A percentile compares a stretch with the other conserved stretches of the same genome.
These are phyloP conservation scores for Gryganskiella cystojenkinii DNA, from an alignment of 192 early-diverging fungal species.

Conservation along the genomic window DNA sequence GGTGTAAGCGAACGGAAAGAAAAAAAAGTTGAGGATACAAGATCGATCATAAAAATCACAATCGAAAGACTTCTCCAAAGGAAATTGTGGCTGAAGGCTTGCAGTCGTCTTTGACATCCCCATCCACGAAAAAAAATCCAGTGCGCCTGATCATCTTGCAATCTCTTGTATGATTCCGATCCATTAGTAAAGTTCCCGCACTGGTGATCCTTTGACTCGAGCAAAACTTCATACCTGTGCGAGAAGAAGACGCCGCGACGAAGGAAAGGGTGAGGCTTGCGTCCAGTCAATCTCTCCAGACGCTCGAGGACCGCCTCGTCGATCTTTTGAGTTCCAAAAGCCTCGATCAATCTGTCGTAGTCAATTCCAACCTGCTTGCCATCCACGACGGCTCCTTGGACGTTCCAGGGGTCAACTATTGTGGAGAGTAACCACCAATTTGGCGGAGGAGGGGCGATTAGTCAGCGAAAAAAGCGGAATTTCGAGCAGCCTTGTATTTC, in stretches of 20 bases:
- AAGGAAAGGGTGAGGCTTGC: conserved; percentile 82
- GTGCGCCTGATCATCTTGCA: no score
- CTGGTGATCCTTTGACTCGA: no score
- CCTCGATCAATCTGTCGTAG: conserved; percentile 89
- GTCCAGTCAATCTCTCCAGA: conserved; percentile 87
- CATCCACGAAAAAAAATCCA: no score
- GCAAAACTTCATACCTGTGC: no score
- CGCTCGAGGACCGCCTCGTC: conserved; percentile 80
- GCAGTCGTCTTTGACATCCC: no score
- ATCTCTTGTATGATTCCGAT: not conserved
- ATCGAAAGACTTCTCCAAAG: no score
- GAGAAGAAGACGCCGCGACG: conserved; percentile 95
- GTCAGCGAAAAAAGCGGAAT: no score
- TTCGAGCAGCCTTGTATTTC: no score
- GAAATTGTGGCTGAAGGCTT: no score
- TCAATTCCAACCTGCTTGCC: conserved; percentile 90
- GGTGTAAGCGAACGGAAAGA: not conserved
- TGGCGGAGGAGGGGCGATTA: no score
- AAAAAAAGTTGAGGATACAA: conserved; percentile 1
- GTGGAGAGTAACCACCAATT: conserved; percentile 49
- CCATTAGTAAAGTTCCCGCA: no score
- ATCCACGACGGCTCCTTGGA: conserved; percentile 90
- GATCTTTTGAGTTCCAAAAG: conserved; percentile 90
- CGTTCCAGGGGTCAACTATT: conserved; percentile 92
- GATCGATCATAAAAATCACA: not conserved